Evolutionary conservation across 441 rosid genomes (phyloP).

Genomic region (Euphorbia schlechtendalii): DNA sequence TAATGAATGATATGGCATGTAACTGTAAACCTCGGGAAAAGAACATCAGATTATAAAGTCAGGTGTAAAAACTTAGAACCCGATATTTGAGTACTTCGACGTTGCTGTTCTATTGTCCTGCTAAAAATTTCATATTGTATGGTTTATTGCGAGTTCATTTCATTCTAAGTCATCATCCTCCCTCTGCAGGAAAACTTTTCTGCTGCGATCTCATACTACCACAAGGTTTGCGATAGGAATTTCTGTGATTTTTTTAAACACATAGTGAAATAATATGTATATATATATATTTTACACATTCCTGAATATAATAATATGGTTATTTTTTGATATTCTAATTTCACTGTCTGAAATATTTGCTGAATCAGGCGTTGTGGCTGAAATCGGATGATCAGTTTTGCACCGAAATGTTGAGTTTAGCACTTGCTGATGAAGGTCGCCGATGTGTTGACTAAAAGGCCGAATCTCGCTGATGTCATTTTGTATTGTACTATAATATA

Average conservation of each 20-base stretch:
- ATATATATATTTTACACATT: too few relatives aligned
- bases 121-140: too few relatives aligned
- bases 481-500: conserved; percentile 18
- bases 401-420: conserved; percentile 75
- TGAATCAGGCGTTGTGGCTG: conserved; percentile 70
- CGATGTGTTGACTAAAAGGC: conserved; percentile 47
- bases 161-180: conserved; percentile 2
- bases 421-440: conserved; percentile 66
- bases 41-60: neutral
- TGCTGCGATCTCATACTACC: conserved; percentile 72
- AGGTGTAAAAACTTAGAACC: neutral
- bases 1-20: neutral
- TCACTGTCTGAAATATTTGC: neutral
- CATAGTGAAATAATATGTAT: neutral
- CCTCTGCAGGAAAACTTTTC: conserved; percentile 62
- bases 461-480: conserved; percentile 30
- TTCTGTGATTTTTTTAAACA: too few relatives aligned
- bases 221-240: conserved; percentile 47
- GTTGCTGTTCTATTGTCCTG: too few relatives aligned
- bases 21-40: neutral
- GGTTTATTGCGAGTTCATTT: neutral
- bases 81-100: too few relatives aligned
- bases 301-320: neutral
- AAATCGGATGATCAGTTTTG: conserved; percentile 83
- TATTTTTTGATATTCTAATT: neutral